phyloP scores from a whole-genome alignment of 2,329 filamentous ascomycete species.

The Phialemonium atrogriseum region DNA sequence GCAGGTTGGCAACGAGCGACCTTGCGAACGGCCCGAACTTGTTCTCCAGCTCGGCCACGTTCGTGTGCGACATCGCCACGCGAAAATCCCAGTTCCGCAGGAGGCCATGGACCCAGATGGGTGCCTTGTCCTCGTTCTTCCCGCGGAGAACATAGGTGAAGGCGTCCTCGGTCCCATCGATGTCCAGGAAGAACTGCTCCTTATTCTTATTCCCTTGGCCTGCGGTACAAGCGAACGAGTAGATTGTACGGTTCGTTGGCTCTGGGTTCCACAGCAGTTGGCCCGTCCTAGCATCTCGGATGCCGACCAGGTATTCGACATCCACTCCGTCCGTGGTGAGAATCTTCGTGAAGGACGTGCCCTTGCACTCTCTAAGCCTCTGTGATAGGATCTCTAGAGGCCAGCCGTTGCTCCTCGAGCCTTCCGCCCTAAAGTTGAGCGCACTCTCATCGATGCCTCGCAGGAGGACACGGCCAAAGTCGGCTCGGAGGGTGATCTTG shows the following conservation, averaged over 20 bases:
- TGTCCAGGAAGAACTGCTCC: slow-evolving; percentile 1
- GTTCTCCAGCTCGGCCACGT: not conserved
- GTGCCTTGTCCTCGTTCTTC: slow-evolving; percentile 2
- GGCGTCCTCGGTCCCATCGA: not conserved
- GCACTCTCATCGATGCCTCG: slow-evolving; percentile 1
- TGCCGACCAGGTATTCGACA: not conserved
- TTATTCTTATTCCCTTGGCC: no score
- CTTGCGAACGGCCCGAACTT: slow-evolving; percentile 1
- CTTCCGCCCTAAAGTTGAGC: not conserved
- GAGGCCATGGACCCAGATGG: slow-evolving; percentile 1
- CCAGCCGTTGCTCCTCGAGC: slow-evolving; percentile 1
- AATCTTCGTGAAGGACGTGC: not conserved
- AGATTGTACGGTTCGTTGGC: not conserved
- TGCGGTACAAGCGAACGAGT: slow-evolving; percentile 1
- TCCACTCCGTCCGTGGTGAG: not conserved
- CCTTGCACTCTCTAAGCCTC: no score
- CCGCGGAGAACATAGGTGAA: slow-evolving; percentile 1
- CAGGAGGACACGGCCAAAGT: slow-evolving; percentile 1
- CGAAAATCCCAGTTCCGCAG: slow-evolving; percentile 2
- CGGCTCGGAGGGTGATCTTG: not conserved
- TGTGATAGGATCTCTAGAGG: no score
- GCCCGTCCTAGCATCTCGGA: not conserved
- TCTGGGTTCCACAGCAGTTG: not conserved
- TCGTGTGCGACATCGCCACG: not conserved
- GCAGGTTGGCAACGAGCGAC: not conserved